Conservation (phyloP, 768 basidiomycete genomes). For the Podaxis sp. region DNA sequence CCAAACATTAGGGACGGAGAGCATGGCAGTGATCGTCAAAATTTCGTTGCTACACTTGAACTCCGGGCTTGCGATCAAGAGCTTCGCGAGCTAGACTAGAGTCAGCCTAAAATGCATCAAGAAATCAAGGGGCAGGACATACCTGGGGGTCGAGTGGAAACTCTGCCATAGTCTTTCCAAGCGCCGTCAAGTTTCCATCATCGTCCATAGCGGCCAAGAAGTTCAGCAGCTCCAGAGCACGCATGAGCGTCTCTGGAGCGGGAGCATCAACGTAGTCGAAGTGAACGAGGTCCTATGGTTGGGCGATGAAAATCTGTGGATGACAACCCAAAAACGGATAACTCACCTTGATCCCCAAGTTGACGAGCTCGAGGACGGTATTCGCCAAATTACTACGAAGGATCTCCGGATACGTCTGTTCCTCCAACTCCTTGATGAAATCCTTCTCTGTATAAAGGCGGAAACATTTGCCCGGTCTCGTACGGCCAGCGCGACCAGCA, state of each 20-base stretch:
- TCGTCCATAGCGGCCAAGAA: constrained; percentile 92
- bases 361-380: constrained; percentile 90
- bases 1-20: constrained; percentile 97
- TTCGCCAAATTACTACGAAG: constrained; percentile 91
- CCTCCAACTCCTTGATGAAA: constrained; percentile 93
- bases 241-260: constrained; percentile 95
- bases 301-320: not conserved
- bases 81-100: constrained; percentile 71
- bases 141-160: constrained; percentile 99
- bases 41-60: constrained; percentile 97
- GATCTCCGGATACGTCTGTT: constrained; percentile 98
- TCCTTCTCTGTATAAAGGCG: constrained; percentile 96
- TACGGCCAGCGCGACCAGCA: constrained; percentile 95
- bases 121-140: constrained; percentile 17
- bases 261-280: constrained; percentile 94
- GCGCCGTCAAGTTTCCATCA: constrained; percentile 83
- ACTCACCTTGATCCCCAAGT: constrained; percentile 83
- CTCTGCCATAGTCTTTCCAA: constrained; percentile 94
- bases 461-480: constrained; percentile 96
- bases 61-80: constrained; percentile 92
- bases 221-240: constrained; percentile 91
- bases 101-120: not conserved
- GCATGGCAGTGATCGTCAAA: constrained; percentile 92
- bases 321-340: not conserved
- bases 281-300: constrained; percentile 68